Base-by-base conservation (phyloP, 768 basidiomycete species). In the Lyophyllum semitale region DNA sequence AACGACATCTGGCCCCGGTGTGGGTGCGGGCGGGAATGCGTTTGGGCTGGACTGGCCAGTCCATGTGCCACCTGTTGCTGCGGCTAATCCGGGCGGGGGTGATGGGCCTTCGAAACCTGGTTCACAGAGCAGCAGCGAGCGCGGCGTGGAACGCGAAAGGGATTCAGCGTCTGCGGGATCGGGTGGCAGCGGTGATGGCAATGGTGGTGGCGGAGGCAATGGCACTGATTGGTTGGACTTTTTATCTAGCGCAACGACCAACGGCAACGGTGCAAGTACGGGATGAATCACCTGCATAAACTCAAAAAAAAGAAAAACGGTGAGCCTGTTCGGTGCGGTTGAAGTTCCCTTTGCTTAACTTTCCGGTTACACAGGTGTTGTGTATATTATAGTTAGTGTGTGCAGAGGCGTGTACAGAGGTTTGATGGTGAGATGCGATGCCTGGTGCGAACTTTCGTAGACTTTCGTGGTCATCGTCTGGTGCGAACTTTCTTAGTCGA, bases 31-130 rank as follows among this genome's bases (percentile, higher is more conserved):
- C 37, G 25, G 56, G 57, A n/a, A n/a, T 1, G 50, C 61, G 8
- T 67, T 63, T 25, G 64, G 64, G 8, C 48, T 75, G 25, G 73
- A 75, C 25, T 75, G 74, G 74, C 74, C 73, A 5, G 70, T 75
- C 7, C 72, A 72, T 44, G 60, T 51, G 17, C 50, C 65, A 7
- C 9, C 50, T 26, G 17, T 48, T 5, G 15, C 38, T 7, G 15
- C 43, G 4, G 15, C 20, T 2, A 17, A 26, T 6, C 50, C 51
- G 7, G 30, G 40, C 18, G 48, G 43, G 5, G 48, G 23, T 23
- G 32, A n/a, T n/a, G 35, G n/a, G 8, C 32, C 27, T 22, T 52
- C 56, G 12, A 57, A 52, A 23, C 29, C 56, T n/a, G 51, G 45
- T 37, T 52, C 56, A 4, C 56, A 49, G 30, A 48, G 51, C 32